Conservation (phyloP, 208 protist genomes). For the Trypanosoma lewisi region DNA sequence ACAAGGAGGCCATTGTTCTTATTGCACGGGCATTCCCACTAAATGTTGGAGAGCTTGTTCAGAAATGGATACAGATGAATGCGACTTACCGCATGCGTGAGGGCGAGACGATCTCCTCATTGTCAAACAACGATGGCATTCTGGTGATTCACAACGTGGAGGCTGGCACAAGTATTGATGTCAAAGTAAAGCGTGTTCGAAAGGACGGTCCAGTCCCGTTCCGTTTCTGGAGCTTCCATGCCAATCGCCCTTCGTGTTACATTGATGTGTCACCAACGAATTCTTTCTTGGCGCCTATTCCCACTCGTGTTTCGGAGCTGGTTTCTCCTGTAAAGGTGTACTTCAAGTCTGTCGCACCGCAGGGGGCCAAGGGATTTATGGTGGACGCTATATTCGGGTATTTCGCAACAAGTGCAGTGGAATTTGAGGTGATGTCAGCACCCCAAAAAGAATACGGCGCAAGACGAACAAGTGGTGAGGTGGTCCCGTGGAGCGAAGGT, state of each 20-base stretch:
- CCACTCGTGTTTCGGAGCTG: slow-evolving; percentile 12
- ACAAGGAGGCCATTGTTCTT: slow-evolving; percentile 55
- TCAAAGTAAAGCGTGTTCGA: slow-evolving; percentile 49
- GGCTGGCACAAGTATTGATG: slow-evolving; percentile 45
- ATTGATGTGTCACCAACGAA: slow-evolving; percentile 51
- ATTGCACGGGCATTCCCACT: slow-evolving; percentile 48
- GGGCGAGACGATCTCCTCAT: slow-evolving; percentile 23
- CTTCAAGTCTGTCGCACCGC: slow-evolving; percentile 51
- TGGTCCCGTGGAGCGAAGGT: slow-evolving; percentile 20
- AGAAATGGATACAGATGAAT: slow-evolving; percentile 59
- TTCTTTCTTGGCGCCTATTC: slow-evolving; percentile 52
- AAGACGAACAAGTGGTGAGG: slow-evolving; percentile 10
- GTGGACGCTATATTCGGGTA: neutral
- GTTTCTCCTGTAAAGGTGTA: slow-evolving; percentile 36
- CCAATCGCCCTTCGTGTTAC: slow-evolving; percentile 66
- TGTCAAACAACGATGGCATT: slow-evolving; percentile 62
- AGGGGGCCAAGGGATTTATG: slow-evolving; percentile 33
- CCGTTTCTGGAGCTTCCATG: slow-evolving; percentile 72
- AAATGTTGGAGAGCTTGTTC: slow-evolving; percentile 24
- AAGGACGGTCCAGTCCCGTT: slow-evolving; percentile 68
- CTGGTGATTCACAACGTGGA: slow-evolving; percentile 50
- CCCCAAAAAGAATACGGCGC: neutral
- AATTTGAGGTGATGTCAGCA: slow-evolving; percentile 15
- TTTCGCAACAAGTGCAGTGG: neutral
- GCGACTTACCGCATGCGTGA: slow-evolving; percentile 45